These are phyloP conservation scores for Mangifera indica DNA, from an alignment of 345 rosid genomes.

Conservation along the genomic window DNA sequence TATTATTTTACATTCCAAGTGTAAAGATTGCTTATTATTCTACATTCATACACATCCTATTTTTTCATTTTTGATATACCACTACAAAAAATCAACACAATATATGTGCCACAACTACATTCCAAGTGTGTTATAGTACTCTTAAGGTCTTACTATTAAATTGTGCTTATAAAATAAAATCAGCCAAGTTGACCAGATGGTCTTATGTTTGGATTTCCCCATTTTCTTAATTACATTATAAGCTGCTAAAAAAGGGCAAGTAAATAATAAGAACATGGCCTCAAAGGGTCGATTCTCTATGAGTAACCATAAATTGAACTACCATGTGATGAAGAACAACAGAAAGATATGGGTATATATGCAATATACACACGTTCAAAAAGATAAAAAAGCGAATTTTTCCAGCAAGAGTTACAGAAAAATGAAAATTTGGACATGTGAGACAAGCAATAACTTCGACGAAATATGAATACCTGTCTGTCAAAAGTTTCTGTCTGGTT, in stretches of 20 bases:
- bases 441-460: background rate
- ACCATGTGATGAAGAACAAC: background rate
- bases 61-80: background rate
- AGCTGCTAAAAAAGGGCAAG: background rate
- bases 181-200: too few species aligned
- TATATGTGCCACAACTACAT: background rate
- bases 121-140: too few species aligned
- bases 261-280: background rate
- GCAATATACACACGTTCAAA: background rate
- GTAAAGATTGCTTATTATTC: background rate
- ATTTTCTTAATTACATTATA: too few species aligned
- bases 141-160: too few species aligned
- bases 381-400: background rate
- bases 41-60: background rate
- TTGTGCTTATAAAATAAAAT: too few species aligned
- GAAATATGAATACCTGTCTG: conserved; percentile 66
- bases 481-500: conserved; percentile 80
- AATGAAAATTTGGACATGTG: background rate
- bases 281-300: background rate
- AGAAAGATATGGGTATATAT: background rate
- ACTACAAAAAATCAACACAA: background rate
- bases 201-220: too few species aligned
- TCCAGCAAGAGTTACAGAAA: background rate
- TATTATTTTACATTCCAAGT: conserved; percentile 1
- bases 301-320: background rate